Evolutionary conservation across 345 rosid genomes (phyloP).

Genomic region (Geranium brycei): DNA sequence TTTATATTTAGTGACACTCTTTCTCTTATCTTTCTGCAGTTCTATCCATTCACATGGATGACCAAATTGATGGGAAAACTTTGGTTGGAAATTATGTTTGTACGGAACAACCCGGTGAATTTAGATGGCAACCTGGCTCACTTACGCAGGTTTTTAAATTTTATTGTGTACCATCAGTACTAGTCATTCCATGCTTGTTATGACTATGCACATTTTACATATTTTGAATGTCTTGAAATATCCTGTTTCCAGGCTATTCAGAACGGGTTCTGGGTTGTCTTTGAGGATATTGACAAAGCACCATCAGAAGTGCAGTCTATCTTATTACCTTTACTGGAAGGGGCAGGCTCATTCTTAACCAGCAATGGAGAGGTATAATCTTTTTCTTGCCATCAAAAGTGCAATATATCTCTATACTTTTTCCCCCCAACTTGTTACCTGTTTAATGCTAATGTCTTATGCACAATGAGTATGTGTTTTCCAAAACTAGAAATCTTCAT

Average conservation of each 20-base stretch:
- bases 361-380: constrained; percentile 65
- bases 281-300: constrained; percentile 92
- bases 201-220: not conserved
- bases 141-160: constrained; percentile 61
- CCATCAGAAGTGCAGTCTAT: constrained; percentile 74
- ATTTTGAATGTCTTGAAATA: not conserved
- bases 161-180: not conserved
- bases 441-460: too few relatives aligned
- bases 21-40: not conserved
- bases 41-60: constrained; percentile 82
- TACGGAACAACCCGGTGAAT: constrained; percentile 92
- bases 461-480: too few relatives aligned
- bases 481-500: too few relatives aligned
- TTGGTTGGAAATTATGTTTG: constrained; percentile 85
- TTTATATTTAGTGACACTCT: not conserved
- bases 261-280: constrained; percentile 83
- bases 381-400: too few relatives aligned
- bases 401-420: too few relatives aligned
- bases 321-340: constrained; percentile 76
- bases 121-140: constrained; percentile 95
- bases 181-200: not conserved
- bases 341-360: constrained; percentile 49
- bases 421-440: too few relatives aligned
- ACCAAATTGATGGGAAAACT: constrained; percentile 92
- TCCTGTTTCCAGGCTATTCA: constrained; percentile 47